Evolutionary conservation across 768 basidiomycete species (phyloP).

Genomic region (Mycena capillaripes): DNA sequence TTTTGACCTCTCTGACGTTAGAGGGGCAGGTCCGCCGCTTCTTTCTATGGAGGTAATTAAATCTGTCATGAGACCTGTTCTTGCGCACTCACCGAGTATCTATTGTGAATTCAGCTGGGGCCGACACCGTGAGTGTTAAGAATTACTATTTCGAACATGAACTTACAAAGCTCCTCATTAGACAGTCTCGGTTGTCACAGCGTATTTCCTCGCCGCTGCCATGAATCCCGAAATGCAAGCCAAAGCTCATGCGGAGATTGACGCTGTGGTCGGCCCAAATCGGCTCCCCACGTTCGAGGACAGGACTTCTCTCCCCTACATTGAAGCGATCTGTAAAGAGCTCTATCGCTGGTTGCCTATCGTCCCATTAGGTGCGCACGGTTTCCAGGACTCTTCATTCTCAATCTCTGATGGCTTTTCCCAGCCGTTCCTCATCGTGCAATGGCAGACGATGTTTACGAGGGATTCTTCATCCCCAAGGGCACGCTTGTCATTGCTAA

Average conservation of each 20-base stretch:
- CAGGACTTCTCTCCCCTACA: slow-evolving; percentile 55
- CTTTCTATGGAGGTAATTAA: slow-evolving; percentile 56
- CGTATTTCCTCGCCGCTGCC: slow-evolving; percentile 57
- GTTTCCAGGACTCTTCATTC: too few relatives aligned
- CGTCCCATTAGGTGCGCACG: slow-evolving; percentile 9
- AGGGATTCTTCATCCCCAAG: slow-evolving; percentile 51
- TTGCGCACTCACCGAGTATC: background rate
- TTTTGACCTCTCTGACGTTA: background rate
- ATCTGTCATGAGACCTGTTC: background rate
- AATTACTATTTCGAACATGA: background rate
- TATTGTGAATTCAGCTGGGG: slow-evolving; percentile 46
- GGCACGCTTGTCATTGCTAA: slow-evolving; percentile 40
- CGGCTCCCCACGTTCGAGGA: slow-evolving; percentile 58
- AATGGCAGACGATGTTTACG: slow-evolving; percentile 47
- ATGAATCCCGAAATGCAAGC: slow-evolving; percentile 54
- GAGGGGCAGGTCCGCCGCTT: slow-evolving; percentile 45
- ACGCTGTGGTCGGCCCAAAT: slow-evolving; percentile 55
- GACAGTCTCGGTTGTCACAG: slow-evolving; percentile 55
- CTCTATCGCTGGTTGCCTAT: slow-evolving; percentile 49
- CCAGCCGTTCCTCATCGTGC: slow-evolving; percentile 44
- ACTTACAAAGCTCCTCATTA: slow-evolving; percentile 27
- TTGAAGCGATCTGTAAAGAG: slow-evolving; percentile 55
- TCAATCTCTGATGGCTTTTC: background rate
- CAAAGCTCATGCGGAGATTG: slow-evolving; percentile 60
- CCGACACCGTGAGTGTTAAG: slow-evolving; percentile 51